Base-by-base conservation (phyloP, 1,284 basidiomycete species). In the Ganoderma boninense region DNA sequence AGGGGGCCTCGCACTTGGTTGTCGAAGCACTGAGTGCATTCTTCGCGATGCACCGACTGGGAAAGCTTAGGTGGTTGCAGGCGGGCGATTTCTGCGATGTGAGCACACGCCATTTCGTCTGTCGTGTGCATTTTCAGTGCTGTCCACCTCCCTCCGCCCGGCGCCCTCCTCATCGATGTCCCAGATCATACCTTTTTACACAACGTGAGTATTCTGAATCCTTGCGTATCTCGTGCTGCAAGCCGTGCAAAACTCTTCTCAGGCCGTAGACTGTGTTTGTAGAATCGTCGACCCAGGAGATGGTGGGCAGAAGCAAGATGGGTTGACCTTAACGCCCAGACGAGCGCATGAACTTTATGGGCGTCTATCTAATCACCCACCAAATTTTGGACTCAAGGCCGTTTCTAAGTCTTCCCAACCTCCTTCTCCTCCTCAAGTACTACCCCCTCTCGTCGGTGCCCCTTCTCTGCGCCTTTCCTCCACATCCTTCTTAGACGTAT, bases 1-100 rank as follows among this genome's bases (percentile, higher is more conserved):
- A 5, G n/a, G n/a, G 23, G 42, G 23, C 66, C 62, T 68, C 84
- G 62, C 78, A 94, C 96, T 87, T 97, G 95, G 77, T 90, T 91
- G 80, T 99, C 97, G 80, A 99, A 99, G 81, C 97, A 99, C 71
- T 97, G 95, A 0, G 97, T 98, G 77, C 96, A 97, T 80, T 97
- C 95, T 79, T 97, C 95, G 13, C 94, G 85, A 77, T 97, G 92
- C 0, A 97, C 92, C 1, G 84, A 84, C 66, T 89, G 86, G 2
- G 84, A 85, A 1, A 86, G 77, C 66, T 76, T 84, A 10, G 86
- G 86, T 1, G 75, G 79, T 43, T 80, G 78, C 2, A 90, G 78
- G 16, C 74, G 76, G 46, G 81, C 76, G 10, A 90, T 79, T 40
- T 82, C 80, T 29, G 71, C 69, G 52, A 84, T 72, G 77, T 87